Evolutionary conservation across 2,329 filamentous ascomycete species (phyloP).

Genomic region (Didymella keratinophila): DNA sequence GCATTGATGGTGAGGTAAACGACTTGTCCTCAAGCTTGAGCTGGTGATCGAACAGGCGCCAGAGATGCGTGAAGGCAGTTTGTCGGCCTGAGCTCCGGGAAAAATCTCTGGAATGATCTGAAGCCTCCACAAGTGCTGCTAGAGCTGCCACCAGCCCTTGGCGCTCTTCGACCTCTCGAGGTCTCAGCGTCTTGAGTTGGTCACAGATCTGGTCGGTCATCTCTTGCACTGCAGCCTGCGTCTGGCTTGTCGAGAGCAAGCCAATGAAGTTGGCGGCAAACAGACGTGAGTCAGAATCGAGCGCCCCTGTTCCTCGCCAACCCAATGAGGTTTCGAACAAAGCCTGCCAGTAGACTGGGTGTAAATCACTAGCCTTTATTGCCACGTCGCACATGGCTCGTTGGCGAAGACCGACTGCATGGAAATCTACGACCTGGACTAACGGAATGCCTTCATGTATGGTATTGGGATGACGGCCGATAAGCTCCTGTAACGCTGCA

Average conservation of each 20-base stretch:
- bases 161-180: conserved; percentile 71
- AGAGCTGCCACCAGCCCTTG: conserved; percentile 72
- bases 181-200: conserved; percentile 58
- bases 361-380: conserved; percentile 70
- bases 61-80: conserved; percentile 35
- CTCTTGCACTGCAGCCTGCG: conserved; percentile 43
- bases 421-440: conserved; percentile 91
- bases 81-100: conserved; percentile 1
- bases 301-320: conserved; percentile 88
- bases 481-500: conserved; percentile 90
- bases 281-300: conserved; percentile 76
- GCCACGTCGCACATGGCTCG: conserved; percentile 83
- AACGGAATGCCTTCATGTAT: conserved; percentile 82
- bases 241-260: conserved; percentile 56
- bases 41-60: conserved; percentile 40
- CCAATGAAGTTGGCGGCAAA: conserved; percentile 76
- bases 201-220: conserved; percentile 54
- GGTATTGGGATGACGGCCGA: conserved; percentile 89
- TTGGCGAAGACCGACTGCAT: conserved; percentile 86
- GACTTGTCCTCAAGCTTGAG: conserved; percentile 50
- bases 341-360: conserved; percentile 69
- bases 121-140: conserved; percentile 33
- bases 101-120: background rate
- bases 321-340: conserved; percentile 75
- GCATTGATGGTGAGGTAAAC: conserved; percentile 57